Percentiles rank a stretch among this genome's conserved stretches.
phyloP scores from a whole-genome alignment of 768 basidiomycete species.

The Russula vinacea region DNA sequence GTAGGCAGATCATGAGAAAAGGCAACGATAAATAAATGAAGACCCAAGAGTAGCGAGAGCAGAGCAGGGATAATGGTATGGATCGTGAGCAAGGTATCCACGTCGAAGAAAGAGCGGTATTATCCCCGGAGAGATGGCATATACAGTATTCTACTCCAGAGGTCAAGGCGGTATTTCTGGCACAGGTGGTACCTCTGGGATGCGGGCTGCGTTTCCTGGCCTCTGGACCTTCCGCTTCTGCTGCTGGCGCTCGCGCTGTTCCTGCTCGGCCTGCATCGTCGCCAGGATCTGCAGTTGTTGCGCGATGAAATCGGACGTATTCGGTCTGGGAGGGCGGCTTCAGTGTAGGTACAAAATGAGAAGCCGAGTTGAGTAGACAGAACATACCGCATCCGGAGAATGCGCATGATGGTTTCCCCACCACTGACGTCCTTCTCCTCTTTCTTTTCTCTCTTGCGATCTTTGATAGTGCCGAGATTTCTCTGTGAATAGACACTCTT shows the following conservation, averaged over 20 bases:
- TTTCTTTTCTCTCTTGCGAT: slow-evolving; percentile 89
- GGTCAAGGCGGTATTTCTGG: slow-evolving; percentile 30
- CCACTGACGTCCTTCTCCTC: slow-evolving; percentile 68
- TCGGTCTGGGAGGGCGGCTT: slow-evolving; percentile 47
- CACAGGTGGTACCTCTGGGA: slow-evolving; percentile 35
- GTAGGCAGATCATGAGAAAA: too few species aligned
- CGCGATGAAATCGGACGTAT: slow-evolving; percentile 81
- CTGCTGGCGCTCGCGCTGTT: slow-evolving; percentile 61
- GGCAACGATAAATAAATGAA: too few species aligned
- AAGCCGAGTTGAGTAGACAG: background rate
- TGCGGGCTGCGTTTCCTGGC: slow-evolving; percentile 38
- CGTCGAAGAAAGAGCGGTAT: background rate
- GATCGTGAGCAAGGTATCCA: slow-evolving; percentile 35
- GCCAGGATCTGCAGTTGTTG: slow-evolving; percentile 82
- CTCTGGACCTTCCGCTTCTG: slow-evolving; percentile 60
- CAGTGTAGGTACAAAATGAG: background rate
- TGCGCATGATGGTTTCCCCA: slow-evolving; percentile 91
- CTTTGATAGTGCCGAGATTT: slow-evolving; percentile 93
- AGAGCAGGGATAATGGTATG: slow-evolving; percentile 31
- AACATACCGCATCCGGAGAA: slow-evolving; percentile 88
- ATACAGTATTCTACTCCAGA: slow-evolving; percentile 9
- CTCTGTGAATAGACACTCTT: slow-evolving; percentile 92
- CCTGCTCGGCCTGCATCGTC: slow-evolving; percentile 80
- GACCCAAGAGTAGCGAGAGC: background rate
- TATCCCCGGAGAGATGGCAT: background rate